Evolutionary conservation across 805 yeast genomes (phyloP).

Genomic region (Candida incommunis): DNA sequence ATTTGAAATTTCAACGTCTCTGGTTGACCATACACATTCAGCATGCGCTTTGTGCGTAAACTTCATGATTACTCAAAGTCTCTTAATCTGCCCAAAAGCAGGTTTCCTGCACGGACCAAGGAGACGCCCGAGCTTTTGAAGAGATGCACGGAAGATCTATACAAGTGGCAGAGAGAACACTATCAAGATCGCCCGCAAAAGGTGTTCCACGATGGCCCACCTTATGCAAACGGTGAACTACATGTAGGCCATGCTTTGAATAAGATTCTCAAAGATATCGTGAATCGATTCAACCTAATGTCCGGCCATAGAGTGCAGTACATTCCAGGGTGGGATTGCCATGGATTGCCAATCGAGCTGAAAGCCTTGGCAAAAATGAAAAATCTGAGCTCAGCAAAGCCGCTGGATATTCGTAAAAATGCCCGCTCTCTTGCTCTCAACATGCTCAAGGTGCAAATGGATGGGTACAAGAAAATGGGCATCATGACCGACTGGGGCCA

Average conservation of each 20-base stretch:
- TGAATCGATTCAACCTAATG: slow-evolving; percentile 55
- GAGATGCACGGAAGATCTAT: slow-evolving; percentile 43
- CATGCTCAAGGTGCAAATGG: slow-evolving; percentile 50
- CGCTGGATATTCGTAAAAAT: slow-evolving; percentile 41
- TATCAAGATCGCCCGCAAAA: slow-evolving; percentile 19
- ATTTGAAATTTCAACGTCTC: too few relatives aligned
- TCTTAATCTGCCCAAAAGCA: slow-evolving; percentile 51
- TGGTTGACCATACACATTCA: too few relatives aligned
- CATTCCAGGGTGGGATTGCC: slow-evolving; percentile 98
- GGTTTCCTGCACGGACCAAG: slow-evolving; percentile 49
- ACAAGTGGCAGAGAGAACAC: slow-evolving; percentile 40
- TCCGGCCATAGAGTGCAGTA: slow-evolving; percentile 52
- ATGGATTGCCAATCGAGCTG: slow-evolving; percentile 91
- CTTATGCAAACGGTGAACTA: slow-evolving; percentile 90
- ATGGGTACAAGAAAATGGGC: slow-evolving; percentile 53
- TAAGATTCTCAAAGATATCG: slow-evolving; percentile 77
- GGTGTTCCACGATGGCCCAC: slow-evolving; percentile 95
- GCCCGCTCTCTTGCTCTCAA: slow-evolving; percentile 58
- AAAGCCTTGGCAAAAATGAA: slow-evolving; percentile 45
- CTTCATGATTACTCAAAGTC: slow-evolving; percentile 32
- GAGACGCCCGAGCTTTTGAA: slow-evolving; percentile 34
- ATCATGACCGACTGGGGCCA: slow-evolving; percentile 72
- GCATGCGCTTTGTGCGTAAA: background rate
- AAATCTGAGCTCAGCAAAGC: slow-evolving; percentile 17
- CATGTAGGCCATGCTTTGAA: slow-evolving; percentile 90